Evolutionary conservation across 805 yeast species (phyloP).

Genomic region (Candida adriatica): DNA sequence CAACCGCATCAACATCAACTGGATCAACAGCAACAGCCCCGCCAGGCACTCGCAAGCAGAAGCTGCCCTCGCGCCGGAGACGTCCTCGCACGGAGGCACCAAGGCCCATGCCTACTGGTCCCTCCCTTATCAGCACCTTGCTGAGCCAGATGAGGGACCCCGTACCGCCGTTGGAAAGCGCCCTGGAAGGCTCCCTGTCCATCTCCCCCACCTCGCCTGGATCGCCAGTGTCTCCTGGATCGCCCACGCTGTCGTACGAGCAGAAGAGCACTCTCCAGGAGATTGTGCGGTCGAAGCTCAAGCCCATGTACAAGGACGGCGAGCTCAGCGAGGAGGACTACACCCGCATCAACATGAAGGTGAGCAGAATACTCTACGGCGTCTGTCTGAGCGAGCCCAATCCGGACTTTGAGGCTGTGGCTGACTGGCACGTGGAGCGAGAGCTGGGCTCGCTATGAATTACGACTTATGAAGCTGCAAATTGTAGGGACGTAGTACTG

Average conservation of each 20-base stretch:
- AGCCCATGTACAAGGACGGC: slow-evolving; percentile 39
- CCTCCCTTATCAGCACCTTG: slow-evolving; percentile 15
- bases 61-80: background rate
- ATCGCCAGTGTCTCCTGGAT: slow-evolving; percentile 7
- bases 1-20: too few relatives aligned
- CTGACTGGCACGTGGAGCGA: slow-evolving; percentile 6
- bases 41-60: too few relatives aligned
- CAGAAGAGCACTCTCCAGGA: slow-evolving; percentile 54
- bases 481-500: background rate
- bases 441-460: slow-evolving; percentile 3
- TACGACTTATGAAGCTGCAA: too few relatives aligned
- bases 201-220: slow-evolving; percentile 13
- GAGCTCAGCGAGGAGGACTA: slow-evolving; percentile 34
- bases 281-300: slow-evolving; percentile 45
- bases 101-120: slow-evolving; percentile 2
- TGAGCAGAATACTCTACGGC: slow-evolving; percentile 54
- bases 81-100: slow-evolving; percentile 7
- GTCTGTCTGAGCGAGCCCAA: slow-evolving; percentile 16
- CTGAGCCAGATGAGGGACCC: slow-evolving; percentile 17
- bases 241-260: slow-evolving; percentile 22
- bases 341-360: slow-evolving; percentile 53
- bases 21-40: too few relatives aligned
- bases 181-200: too few relatives aligned
- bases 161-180: too few relatives aligned
- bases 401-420: slow-evolving; percentile 15